These are phyloP conservation scores for Globisporangium acanthophoron DNA, from an alignment of 352 stramenopile genomes.

Conservation along the genomic window DNA sequence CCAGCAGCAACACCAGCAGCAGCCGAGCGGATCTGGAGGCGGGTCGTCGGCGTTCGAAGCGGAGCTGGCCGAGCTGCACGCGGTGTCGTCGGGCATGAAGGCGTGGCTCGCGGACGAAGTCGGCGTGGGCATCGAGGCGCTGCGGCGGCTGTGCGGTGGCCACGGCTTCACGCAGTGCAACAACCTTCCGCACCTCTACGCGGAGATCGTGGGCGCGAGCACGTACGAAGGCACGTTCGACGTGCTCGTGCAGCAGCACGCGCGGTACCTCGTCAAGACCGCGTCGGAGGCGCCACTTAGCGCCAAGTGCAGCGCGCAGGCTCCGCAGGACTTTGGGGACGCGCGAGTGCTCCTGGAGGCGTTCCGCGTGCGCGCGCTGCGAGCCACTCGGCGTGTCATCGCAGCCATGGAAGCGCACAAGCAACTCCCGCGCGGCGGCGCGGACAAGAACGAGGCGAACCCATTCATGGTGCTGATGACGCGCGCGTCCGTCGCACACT, in stretches of 20 bases:
- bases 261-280: slow-evolving; percentile 48
- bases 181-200: slow-evolving; percentile 21
- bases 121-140: slow-evolving; percentile 26
- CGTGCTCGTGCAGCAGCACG: slow-evolving; percentile 64
- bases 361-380: slow-evolving; percentile 22
- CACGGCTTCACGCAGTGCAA: slow-evolving; percentile 16
- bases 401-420: slow-evolving; percentile 16
- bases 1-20: neutral
- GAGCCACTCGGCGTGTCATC: slow-evolving; percentile 12
- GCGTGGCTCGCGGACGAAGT: slow-evolving; percentile 32
- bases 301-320: slow-evolving; percentile 11
- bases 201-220: slow-evolving; percentile 33
- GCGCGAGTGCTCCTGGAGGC: slow-evolving; percentile 19
- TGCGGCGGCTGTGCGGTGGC: slow-evolving; percentile 22
- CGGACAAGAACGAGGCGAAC: slow-evolving; percentile 18
- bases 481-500: slow-evolving; percentile 25
- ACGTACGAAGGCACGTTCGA: slow-evolving; percentile 73
- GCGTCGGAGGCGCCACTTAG: neutral
- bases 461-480: slow-evolving; percentile 38
- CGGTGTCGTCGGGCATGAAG: slow-evolving; percentile 32
- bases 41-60: too few species aligned
- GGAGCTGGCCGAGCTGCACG: too few species aligned
- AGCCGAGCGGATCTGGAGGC: too few species aligned
- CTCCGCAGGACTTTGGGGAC: slow-evolving; percentile 18
- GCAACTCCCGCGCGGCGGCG: neutral